Evolutionary conservation across 345 rosid genomes (phyloP).

Genomic region (Populus euphratica): DNA sequence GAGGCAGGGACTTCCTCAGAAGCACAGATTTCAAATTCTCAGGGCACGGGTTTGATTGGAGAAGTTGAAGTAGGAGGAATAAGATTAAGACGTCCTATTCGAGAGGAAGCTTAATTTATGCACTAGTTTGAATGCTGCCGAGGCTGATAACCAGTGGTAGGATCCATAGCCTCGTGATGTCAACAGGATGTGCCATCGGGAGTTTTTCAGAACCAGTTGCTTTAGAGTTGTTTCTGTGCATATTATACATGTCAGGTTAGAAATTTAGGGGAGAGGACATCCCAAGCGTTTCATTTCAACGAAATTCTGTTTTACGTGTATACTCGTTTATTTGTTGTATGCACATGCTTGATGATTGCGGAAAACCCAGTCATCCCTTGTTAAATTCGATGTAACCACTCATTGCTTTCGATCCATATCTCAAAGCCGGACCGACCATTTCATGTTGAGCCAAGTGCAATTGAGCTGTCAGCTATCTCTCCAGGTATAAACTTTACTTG

Average conservation of each 20-base stretch:
- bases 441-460: no score
- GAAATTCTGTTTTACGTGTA: background rate
- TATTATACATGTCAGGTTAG: conserved; percentile 13
- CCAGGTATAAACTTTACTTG: no score
- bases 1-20: conserved; percentile 29
- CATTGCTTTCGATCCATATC: background rate
- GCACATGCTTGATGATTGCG: background rate
- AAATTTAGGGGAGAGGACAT: background rate
- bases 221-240: conserved; percentile 9
- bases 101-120: conserved; percentile 27
- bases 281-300: background rate
- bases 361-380: background rate
- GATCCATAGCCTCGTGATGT: background rate
- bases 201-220: background rate
- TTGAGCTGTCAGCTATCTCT: no score
- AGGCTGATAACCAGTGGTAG: background rate
- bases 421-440: no score
- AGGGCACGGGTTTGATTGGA: conserved; percentile 32
- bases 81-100: conserved; percentile 52
- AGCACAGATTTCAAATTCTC: conserved; percentile 12
- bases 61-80: conserved; percentile 62
- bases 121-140: background rate
- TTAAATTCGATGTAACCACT: background rate
- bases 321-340: background rate
- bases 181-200: conserved; percentile 3